Evolutionary conservation across 2,329 filamentous ascomycete species (phyloP), one percentile per base, ranked within the genome.

Genomic region (Penicillium sp.): DNA sequence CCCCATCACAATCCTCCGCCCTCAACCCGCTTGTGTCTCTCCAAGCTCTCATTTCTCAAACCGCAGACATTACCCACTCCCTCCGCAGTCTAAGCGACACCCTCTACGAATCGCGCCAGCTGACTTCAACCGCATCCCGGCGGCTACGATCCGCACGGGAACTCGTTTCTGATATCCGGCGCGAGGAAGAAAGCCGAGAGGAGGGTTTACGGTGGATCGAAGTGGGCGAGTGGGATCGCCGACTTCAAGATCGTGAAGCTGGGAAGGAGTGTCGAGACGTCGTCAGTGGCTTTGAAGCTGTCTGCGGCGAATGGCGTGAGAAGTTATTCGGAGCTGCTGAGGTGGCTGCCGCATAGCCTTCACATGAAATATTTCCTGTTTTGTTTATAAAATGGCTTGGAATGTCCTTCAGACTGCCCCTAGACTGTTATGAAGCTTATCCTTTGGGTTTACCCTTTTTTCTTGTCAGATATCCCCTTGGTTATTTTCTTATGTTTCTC

Each of bases 101-200:
- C 3, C 81, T 99, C 33, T 93, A 98, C 75, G 96, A 98, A 88
- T 92, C 90, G 31, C 88, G 92, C 13, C 93, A 98, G 75, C 90
- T 91, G 1, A 95, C 91, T 0, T 89, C 87, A 3, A 89, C 89
- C 10, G 95, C 93, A 1, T 88, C 89, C 2, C 83, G 95, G 54
- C 85, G 92, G 45, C 79, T 99, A 51, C 88, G 89, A 65, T 90
- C 87, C 35, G 92, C 91, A 7, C 90, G 89, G 66, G 93, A 96
- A 71, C 85, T 96, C 59, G 88, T 98, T 1, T 85, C 88, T 2
- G 93, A 97, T 67, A 88, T 97, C 80, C 85, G 88, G 62, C 85
- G 86, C 57, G 95, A 98, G 68, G 88, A 91, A 58, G 92, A 96
- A 67, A 81, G 88, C 31, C 85, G 88, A 50, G 92, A 96, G 67